phyloP scores from a whole-genome alignment of 306 rosid genomes.

The Citrullus colocynthis region DNA sequence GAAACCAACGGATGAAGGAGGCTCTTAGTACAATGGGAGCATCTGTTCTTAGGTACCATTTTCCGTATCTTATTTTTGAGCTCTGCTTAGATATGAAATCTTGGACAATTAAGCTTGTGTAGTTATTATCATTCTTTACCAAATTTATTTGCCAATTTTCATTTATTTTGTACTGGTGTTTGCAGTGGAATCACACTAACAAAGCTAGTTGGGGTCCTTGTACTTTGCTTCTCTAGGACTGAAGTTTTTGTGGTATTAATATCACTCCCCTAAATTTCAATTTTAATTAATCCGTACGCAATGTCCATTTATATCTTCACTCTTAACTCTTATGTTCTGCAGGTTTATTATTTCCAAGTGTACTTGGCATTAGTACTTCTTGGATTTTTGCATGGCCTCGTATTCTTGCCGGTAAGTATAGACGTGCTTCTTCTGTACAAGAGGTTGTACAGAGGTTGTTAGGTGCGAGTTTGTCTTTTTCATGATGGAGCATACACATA shows the following conservation, averaged over 20 bases:
- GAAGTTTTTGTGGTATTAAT: slow-evolving; percentile 91
- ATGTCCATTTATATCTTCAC: neutral
- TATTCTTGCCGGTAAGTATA: slow-evolving; percentile 77
- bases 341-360: slow-evolving; percentile 97
- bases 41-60: slow-evolving; percentile 71
- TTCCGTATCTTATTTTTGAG: neutral
- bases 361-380: slow-evolving; percentile 85
- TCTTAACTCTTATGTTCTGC: slow-evolving; percentile 18
- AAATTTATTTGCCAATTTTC: slow-evolving; percentile 4
- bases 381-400: slow-evolving; percentile 92
- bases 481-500: neutral
- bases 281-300: neutral
- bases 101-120: neutral
- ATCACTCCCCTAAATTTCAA: slow-evolving; percentile 6
- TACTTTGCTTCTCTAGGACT: slow-evolving; percentile 90
- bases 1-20: slow-evolving; percentile 65
- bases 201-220: slow-evolving; percentile 88
- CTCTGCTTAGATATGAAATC: neutral
- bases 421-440: neutral
- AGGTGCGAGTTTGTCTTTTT: neutral
- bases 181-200: slow-evolving; percentile 93
- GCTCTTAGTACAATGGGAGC: slow-evolving; percentile 97
- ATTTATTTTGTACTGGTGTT: neutral
- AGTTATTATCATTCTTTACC: neutral
- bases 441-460: neutral